Conservation (phyloP, 441 rosid genomes). For the Mallotus repandus region DNA sequence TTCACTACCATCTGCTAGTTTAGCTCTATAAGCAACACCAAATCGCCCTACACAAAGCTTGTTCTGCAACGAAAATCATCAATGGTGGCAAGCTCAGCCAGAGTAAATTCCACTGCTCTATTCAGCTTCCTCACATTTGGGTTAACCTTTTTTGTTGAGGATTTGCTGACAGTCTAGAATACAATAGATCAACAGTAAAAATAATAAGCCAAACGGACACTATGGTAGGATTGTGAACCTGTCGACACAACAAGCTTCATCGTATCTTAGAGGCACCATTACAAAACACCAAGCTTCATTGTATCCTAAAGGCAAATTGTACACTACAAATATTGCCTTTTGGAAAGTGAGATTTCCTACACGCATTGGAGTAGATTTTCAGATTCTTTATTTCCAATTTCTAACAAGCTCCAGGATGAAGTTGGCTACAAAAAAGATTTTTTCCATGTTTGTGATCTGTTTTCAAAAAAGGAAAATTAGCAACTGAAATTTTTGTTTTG, state of each 20-base stretch:
- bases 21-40: background rate
- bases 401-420: background rate
- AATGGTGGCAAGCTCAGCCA: too few species aligned
- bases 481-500: too few species aligned
- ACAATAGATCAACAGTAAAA: background rate
- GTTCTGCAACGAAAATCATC: too few species aligned
- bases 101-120: background rate
- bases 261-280: too few species aligned
- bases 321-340: too few species aligned
- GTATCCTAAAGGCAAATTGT: too few species aligned
- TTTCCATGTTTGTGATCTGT: background rate
- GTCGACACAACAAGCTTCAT: background rate
- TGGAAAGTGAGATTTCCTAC: too few species aligned
- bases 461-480: background rate
- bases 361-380: too few species aligned
- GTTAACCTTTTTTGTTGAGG: background rate
- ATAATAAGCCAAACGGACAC: too few species aligned
- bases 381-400: too few species aligned
- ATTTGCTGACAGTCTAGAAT: constrained; percentile 4
- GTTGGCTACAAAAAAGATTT: background rate
- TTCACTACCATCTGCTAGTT: constrained; percentile 27
- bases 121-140: background rate
- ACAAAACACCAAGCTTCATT: too few species aligned
- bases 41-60: too few species aligned
- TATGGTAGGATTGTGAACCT: background rate